Evolutionary conservation across 192 early-diverging fungal genomes (phyloP).

Genomic region (Gryganskiella cystojenkinii): DNA sequence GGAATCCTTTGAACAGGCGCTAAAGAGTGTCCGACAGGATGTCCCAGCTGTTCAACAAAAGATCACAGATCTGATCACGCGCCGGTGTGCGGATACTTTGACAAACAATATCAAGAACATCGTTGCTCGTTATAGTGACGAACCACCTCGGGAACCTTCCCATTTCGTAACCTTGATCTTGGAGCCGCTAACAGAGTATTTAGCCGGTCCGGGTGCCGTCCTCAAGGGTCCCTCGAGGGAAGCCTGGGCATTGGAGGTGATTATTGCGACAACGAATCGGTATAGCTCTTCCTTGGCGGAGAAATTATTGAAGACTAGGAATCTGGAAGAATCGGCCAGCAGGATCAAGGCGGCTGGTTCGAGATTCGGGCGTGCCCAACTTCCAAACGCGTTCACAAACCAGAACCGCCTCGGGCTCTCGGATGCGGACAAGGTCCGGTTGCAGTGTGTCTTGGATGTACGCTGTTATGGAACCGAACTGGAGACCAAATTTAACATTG

Average conservation of each 20-base stretch:
- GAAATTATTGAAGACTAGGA: constrained; percentile 47
- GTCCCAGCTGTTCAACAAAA: constrained; percentile 51
- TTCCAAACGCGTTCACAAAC: constrained; percentile 21
- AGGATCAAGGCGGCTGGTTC: constrained; percentile 20
- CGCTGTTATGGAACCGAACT: constrained; percentile 56
- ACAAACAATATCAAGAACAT: constrained; percentile 49
- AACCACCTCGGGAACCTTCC: constrained; percentile 59
- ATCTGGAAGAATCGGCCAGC: constrained; percentile 5
- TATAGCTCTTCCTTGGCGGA: constrained; percentile 39
- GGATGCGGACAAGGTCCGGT: constrained; percentile 62
- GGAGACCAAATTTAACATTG: constrained; percentile 30
- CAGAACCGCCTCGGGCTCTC: too few relatives aligned
- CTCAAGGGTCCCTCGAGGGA: constrained; percentile 28
- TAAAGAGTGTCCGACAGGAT: constrained; percentile 26
- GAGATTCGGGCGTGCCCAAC: too few relatives aligned
- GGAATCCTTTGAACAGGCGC: constrained; percentile 43
- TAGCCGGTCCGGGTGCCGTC: constrained; percentile 40
- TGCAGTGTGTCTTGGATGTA: constrained; percentile 67
- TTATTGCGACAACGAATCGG: constrained; percentile 53
- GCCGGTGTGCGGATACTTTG: constrained; percentile 58
- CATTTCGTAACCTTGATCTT: constrained; percentile 62
- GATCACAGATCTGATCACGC: constrained; percentile 55
- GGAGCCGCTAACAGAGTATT: constrained; percentile 50
- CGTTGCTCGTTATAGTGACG: constrained; percentile 50
- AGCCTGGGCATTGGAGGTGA: constrained; percentile 46